phyloP scores from a whole-genome alignment of 805 yeast genomes.

The Candida michaelii region DNA sequence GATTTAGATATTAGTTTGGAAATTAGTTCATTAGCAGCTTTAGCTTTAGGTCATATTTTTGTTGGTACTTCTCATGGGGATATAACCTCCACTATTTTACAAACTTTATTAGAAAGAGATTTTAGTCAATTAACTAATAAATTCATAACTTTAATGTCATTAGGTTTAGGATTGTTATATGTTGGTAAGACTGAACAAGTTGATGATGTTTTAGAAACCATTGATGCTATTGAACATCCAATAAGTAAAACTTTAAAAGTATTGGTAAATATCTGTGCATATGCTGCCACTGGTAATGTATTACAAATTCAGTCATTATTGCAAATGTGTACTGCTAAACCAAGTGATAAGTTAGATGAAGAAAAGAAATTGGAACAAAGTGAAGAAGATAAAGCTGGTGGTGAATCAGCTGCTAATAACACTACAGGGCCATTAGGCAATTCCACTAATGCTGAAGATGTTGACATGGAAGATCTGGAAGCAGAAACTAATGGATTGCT shows the following conservation, averaged over 20 bases:
- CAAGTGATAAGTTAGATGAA: slow-evolving; percentile 53
- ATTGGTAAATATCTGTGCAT: slow-evolving; percentile 87
- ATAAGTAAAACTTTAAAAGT: slow-evolving; percentile 86
- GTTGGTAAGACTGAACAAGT: slow-evolving; percentile 93
- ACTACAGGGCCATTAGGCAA: slow-evolving; percentile 19
- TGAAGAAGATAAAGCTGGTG: slow-evolving; percentile 34
- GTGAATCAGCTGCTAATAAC: slow-evolving; percentile 14
- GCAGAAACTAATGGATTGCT: slow-evolving; percentile 9
- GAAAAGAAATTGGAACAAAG: slow-evolving; percentile 58
- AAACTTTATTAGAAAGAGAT: slow-evolving; percentile 84
- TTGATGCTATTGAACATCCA: slow-evolving; percentile 94
- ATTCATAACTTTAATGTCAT: slow-evolving; percentile 86
- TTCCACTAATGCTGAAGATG: slow-evolving; percentile 26
- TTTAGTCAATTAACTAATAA: slow-evolving; percentile 73
- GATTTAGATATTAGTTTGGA: slow-evolving; percentile 76
- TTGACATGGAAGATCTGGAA: slow-evolving; percentile 31
- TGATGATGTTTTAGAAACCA: slow-evolving; percentile 90
- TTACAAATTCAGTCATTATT: slow-evolving; percentile 87
- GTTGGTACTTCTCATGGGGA: slow-evolving; percentile 97
- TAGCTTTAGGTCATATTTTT: slow-evolving; percentile 89
- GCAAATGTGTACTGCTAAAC: slow-evolving; percentile 81
- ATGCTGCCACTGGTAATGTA: slow-evolving; percentile 97
- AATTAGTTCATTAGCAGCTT: slow-evolving; percentile 79
- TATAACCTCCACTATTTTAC: slow-evolving; percentile 86
- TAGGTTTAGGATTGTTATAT: slow-evolving; percentile 87